Evolutionary conservation across 2,329 filamentous ascomycete genomes (phyloP), one percentile per base, ranked within the genome.

Genomic region (Achaetomium macrosporum): DNA sequence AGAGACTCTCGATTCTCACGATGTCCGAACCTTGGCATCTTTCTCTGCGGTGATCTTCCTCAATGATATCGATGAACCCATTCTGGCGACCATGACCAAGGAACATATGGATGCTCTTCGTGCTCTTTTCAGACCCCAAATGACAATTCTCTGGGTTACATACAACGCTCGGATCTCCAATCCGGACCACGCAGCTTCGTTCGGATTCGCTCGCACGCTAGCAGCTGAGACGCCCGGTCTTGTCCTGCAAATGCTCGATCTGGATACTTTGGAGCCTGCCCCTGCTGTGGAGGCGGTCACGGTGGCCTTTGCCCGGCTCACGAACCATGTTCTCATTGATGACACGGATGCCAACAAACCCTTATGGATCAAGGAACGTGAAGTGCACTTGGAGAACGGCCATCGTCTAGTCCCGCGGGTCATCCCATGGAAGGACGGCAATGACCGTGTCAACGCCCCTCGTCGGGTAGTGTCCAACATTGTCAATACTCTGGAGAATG

Each of bases 361-460:
- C 1, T 57, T 72, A 1, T 68, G 65, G 65, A 57, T 58, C 1
- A 52, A 61, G 15, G 72, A 74, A 56, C 63, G 63, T 0, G 72
- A 74, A 61, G 62, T 75, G 2, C 65, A 73, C 39, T 59, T 73
- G 1, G 62, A 71, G 36, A 50, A 61, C 2, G 68, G 67, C 1
- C 57, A 42, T 5, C 65, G 66, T 0, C 55, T 71, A 0, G 62
- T 75, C 2, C 69, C 72, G 0, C 69, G 73, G 0, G 60, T 75
- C 3, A 16, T 73, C 2, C 70, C 73, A 0, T 71, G 69, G 60
- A 64, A 67, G 39, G 51, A 63, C 1, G 68, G 61, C 6, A 75
- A 73, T 50, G 63, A 71, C 37, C 64, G 69, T 0, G 58, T 68
- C 44, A 75, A 74, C 46, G 65, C 71, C 1, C 48, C 64, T 2